Base-by-base conservation (phyloP, 208 protist species). In the Endotrypanum monterogeii region DNA sequence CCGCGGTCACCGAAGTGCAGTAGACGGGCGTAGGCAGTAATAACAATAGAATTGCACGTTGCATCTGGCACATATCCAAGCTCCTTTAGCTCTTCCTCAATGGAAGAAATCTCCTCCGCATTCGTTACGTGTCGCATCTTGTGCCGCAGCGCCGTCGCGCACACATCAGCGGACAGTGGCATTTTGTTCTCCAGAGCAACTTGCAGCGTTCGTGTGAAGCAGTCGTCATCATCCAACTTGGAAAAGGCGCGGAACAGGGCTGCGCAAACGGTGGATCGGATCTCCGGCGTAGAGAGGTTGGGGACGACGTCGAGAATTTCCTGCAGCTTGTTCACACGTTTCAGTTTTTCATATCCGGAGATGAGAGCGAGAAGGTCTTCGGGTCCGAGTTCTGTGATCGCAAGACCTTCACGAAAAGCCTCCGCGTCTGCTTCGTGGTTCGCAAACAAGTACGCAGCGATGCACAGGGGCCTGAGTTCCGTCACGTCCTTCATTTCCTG, bases 391-490 rank as follows among this genome's bases (percentile, higher is more conserved):
- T 90, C 83, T 51, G 67, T 58, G 32, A 88, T 63, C 35, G 83
- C 51, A 2, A 95, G 51, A 20, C 86, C 89, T 58, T 86, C 80
- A 28, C 78, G 85, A 28, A 96, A 67, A 14, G 79, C 85, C 14
- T 94, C 83, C 0, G 93, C 91, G 50, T 90, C 84, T 5, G 77
- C 79, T 65, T 88, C 84, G 52, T 86, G 74, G 20, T 88, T 84
- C 14, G 89, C 87, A 69, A 96, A 97, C 28, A 97, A 83, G 56
- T 94, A 95, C 1, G 93, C 93, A 7, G 93, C 93, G 39, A 94
- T 84, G 76, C 93, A 96, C 5, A 97, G 72, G 6, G 93, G 83
- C 54, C 93, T 87, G 3, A 97, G 80, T 5, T 84, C 87, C 14
- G 85, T 51, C 61, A 94, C 93, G 9, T 74, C 70, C 69, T 90